Base-by-base conservation (phyloP, 1,284 basidiomycete genomes). In the Puccinia novopanici region DNA sequence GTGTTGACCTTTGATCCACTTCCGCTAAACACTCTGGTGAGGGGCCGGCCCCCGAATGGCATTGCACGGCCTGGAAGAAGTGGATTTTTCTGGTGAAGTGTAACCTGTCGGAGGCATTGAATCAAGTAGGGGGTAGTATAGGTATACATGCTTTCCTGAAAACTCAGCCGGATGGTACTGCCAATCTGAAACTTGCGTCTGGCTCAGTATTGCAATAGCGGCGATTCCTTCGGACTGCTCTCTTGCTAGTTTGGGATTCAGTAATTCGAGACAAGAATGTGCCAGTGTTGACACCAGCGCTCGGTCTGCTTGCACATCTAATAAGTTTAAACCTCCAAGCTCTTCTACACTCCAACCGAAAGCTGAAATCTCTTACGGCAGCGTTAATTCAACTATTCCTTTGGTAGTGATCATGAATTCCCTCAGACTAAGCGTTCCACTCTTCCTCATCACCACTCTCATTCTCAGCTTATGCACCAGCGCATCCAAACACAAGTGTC, bases 401-500 rank as follows among this genome's bases (percentile, higher is more conserved):
- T 40, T 17, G 34, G 30, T 63, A 12, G 59, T 63, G 17, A 34
- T 6, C 15, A 63, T 63, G 59, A 63, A 63, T 24, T 17, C 59
- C 34, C 17, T 63, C 34, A 63, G 17, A 6, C 34, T 34, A n/a
- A 63, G 34, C 17, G 40, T 70, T 34, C 45, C 40, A 15, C 24
- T 48, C 5, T 40, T 70, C 37, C 42, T 15, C 9, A 27, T 70
- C 24, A 24, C 27, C 24, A 13, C 42, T 50, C 42, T 70, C 67
- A 17, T 70, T 54, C 42, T 70, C 45, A 70, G 42, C 17, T 70
- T 70, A 17, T 70, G 6, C 30, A 70, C 50, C 2, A 70, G 8
- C 24, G 50, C 42, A 40, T 68, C 65, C 22, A 50, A 70, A n/a
- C 75, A 61, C 27, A 76, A 76, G 59, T 76, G 75, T 67, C 40